phyloP scores from a whole-genome alignment of 768 basidiomycete genomes.

The Mrakia frigida region DNA sequence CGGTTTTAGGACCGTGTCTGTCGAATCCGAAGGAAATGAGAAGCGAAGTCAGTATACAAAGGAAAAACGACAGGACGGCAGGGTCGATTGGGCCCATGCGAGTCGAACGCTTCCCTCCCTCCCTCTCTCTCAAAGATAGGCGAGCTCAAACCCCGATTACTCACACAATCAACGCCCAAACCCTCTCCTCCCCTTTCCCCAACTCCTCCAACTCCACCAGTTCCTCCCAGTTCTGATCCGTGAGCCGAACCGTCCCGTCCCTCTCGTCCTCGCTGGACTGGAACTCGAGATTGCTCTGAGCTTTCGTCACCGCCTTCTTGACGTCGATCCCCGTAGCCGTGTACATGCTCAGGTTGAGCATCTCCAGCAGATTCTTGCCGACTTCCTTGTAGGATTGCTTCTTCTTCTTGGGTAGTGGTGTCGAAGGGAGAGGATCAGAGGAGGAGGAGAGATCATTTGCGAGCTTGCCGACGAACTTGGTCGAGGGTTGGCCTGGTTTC shows the following conservation, averaged over 20 bases:
- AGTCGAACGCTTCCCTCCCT: neutral
- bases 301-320: neutral
- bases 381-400: neutral
- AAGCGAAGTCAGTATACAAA: neutral
- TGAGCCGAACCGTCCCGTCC: conserved; percentile 27
- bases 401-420: too few relatives aligned
- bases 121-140: neutral
- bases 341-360: conserved; percentile 18
- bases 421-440: neutral
- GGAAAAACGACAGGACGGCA: too few relatives aligned
- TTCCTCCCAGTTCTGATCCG: conserved; percentile 30
- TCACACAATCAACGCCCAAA: conserved; percentile 32
- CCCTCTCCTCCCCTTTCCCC: conserved; percentile 22
- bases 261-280: neutral
- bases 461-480: neutral
- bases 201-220: conserved; percentile 21
- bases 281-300: neutral
- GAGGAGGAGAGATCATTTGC: neutral
- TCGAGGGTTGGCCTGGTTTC: neutral
- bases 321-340: conserved; percentile 28
- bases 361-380: neutral
- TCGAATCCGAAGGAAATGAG: neutral
- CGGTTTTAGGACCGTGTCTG: conserved; percentile 29
- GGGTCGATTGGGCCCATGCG: too few relatives aligned
- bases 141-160: too few relatives aligned